Conservation (phyloP, 116 monocot genomes). For the Posidonia oceanica region DNA sequence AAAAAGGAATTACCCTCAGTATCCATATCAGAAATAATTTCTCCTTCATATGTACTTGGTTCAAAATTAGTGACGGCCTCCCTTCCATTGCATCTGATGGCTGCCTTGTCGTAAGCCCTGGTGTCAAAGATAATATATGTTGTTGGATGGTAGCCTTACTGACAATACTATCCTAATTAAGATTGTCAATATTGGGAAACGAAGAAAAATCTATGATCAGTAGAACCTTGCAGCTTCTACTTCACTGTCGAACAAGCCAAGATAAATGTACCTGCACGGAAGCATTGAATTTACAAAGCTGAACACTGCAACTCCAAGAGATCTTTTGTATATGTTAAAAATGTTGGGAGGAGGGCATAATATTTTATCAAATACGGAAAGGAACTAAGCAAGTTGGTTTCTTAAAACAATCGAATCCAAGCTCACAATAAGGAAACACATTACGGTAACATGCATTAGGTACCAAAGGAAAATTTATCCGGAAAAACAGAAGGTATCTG, state of each 20-base stretch:
- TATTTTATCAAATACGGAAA: neutral
- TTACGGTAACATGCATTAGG: neutral
- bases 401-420: neutral
- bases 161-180: conserved; percentile 9
- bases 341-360: neutral
- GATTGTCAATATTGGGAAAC: conserved; percentile 3
- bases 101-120: conserved; percentile 95
- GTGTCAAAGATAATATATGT: conserved; percentile 5
- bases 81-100: conserved; percentile 79
- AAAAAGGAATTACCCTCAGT: conserved; percentile 28
- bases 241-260: conserved; percentile 93
- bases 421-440: neutral
- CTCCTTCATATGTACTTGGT: conserved; percentile 61
- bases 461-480: neutral
- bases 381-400: neutral
- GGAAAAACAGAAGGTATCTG: neutral
- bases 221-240: conserved; percentile 89
- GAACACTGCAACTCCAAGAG: conserved; percentile 9
- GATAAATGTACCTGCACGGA: conserved; percentile 94
- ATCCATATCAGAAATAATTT: conserved; percentile 25
- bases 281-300: conserved; percentile 22
- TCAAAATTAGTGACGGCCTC: conserved; percentile 96
- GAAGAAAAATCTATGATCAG: conserved; percentile 14
- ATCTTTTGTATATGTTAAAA: conserved; percentile 2
- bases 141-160: neutral